Base-by-base conservation (phyloP, 441 rosid species). In the Lepidium campestre region DNA sequence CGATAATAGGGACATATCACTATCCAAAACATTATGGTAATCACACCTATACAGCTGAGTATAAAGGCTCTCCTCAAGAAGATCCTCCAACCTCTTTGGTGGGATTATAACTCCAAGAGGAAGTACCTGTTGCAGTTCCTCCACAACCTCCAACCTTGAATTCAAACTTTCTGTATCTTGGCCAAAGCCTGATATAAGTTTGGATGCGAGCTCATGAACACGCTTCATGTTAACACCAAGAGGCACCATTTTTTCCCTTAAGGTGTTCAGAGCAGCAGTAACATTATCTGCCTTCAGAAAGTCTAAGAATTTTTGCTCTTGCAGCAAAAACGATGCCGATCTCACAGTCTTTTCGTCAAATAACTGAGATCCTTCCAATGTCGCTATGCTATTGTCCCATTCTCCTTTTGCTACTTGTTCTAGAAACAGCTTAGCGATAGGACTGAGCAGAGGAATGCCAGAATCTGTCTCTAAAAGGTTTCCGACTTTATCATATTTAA, bases 251-350 rank as follows among this genome's bases (percentile, higher is more conserved):
- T 83, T 77, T 36, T 65, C 56, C 52, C 85, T 77, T 35, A 80
- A 36, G 34, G 78, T 79, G 29, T 46, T 7, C 29, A 83, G 53
- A 29, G 87, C 87, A 71, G 75, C 78, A 45, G 6, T 20, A 10
- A 72, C 54, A 42, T 79, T 71, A 10, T 65, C 79, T 27, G 56
- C 42, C 17, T 42, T 75, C 14, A 83, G 62, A 65, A 80, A 52
- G 67, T 83, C 83, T 20, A 80, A 58, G 70, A 78, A 83, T 67
- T 83, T 83, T 54, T 83, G 83, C 55, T 83, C 87, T 72, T 77
- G 57, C 4, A 80, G 66, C 63, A 80, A 70, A 64, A 83, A 80
- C 15, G 78, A 77, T 5, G 79, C 81, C 27, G 83, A 65, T 50
- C 64, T 79, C 37, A 80, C 72, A 46, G 65, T 56, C 31, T 44